Conservation (phyloP, 2,329 filamentous ascomycete species). For the Teratosphaeria nubilosa region DNA sequence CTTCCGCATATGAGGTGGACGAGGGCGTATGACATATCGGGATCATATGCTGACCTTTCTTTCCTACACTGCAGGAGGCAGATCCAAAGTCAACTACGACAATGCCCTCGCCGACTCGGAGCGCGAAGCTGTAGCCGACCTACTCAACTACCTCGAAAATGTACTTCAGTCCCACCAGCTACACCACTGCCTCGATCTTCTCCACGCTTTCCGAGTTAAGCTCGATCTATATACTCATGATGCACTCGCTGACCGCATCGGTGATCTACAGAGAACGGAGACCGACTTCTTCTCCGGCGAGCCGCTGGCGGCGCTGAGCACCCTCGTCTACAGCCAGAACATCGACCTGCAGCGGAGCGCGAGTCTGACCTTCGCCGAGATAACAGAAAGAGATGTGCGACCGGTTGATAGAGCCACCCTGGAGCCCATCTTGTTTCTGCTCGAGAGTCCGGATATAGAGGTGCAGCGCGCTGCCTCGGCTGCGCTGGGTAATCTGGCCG, state of each 20-base stretch:
- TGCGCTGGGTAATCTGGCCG: conserved; percentile 87
- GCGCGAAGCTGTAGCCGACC: conserved; percentile 89
- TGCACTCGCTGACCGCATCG: conserved; percentile 8
- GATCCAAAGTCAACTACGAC: conserved; percentile 29
- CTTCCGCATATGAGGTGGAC: not conserved
- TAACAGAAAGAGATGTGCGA: conserved; percentile 95
- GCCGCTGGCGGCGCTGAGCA: conserved; percentile 84
- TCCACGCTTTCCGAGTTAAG: not conserved
- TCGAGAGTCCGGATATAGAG: conserved; percentile 92
- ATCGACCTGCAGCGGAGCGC: conserved; percentile 95
- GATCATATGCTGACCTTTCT: not conserved
- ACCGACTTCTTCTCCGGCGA: conserved; percentile 98
- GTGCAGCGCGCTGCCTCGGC: conserved; percentile 95
- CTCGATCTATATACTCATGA: conserved; percentile 1
- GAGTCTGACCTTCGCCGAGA: conserved; percentile 96
- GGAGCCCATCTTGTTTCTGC: conserved; percentile 87
- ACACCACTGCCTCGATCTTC: conserved; percentile 1
- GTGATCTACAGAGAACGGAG: conserved; percentile 62
- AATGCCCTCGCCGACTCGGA: conserved; percentile 84
- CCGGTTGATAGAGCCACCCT: conserved; percentile 92
- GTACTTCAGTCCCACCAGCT: conserved; percentile 41
- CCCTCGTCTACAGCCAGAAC: conserved; percentile 95
- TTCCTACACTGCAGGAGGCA: conserved; percentile 21
- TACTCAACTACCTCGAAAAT: conserved; percentile 93
- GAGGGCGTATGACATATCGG: not conserved